Percentiles rank a stretch among this genome's conserved stretches.
phyloP scores from a whole-genome alignment of 2,329 filamentous ascomycete species.

The Periconia sp. region DNA sequence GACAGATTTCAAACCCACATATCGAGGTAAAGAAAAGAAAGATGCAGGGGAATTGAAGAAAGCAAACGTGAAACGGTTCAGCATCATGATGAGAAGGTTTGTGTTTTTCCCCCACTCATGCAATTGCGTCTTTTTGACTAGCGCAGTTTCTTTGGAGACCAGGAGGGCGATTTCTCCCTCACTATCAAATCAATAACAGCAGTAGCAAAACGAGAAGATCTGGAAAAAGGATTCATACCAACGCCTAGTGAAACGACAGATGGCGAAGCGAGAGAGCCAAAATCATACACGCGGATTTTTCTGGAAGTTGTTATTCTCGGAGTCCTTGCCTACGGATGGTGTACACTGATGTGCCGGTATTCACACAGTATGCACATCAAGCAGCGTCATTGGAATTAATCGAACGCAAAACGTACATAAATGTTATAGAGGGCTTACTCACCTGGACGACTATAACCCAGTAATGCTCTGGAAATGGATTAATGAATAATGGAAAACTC shows the following conservation, averaged over 20 bases:
- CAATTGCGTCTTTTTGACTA: conserved; percentile 17
- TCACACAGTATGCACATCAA: not conserved
- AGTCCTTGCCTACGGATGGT: conserved; percentile 1
- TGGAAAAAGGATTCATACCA: conserved; percentile 24
- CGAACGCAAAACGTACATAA: not conserved
- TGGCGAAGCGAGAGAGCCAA: not conserved
- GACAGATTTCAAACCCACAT: conserved; percentile 69
- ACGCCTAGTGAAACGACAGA: not conserved
- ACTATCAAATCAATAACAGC: conserved; percentile 59
- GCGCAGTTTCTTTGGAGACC: conserved; percentile 71
- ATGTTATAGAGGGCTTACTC: no score
- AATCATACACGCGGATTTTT: not conserved
- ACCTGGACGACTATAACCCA: no score
- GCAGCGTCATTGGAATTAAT: not conserved
- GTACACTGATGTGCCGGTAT: not conserved
- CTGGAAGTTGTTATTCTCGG: not conserved
- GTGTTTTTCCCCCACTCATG: not conserved
- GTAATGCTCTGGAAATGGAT: no score
- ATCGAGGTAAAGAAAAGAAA: conserved; percentile 66
- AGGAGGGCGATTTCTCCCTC: conserved; percentile 68
- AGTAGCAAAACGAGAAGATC: conserved; percentile 25
- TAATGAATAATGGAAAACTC: no score
- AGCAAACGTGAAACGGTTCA: conserved; percentile 64
- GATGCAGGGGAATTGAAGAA: conserved; percentile 63
- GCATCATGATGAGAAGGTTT: conserved; percentile 81